These are phyloP conservation scores for Tillandsia leiboldiana DNA, from an alignment of 176 grass and related monocot genomes.

Conservation along the genomic window DNA sequence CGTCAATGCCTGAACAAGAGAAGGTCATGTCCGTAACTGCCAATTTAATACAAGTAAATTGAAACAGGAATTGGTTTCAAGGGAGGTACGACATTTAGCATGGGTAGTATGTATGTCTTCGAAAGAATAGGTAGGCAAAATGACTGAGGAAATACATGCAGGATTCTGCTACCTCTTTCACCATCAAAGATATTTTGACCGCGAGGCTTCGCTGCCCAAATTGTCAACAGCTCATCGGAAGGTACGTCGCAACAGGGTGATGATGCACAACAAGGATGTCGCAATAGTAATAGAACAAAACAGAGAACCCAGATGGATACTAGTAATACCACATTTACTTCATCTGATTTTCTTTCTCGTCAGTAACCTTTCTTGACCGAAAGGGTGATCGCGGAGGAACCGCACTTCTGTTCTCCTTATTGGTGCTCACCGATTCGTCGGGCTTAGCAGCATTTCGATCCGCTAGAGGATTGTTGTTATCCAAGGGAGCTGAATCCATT, in stretches of 20 bases:
- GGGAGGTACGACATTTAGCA: too few species aligned
- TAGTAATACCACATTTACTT: slow-evolving; percentile 11
- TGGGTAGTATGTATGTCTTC: too few species aligned
- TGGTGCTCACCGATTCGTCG: slow-evolving; percentile 22
- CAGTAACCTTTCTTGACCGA: slow-evolving; percentile 29
- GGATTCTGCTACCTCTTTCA: too few species aligned
- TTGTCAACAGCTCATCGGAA: neutral
- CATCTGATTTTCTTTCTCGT: slow-evolving; percentile 74
- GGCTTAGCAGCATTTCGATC: slow-evolving; percentile 54
- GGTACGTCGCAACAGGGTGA: neutral
- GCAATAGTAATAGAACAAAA: neutral
- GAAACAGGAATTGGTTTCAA: too few species aligned
- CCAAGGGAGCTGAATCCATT: slow-evolving; percentile 36
- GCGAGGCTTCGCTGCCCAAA: too few species aligned
- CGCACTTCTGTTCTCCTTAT: slow-evolving; percentile 34
- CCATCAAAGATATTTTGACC: too few species aligned
- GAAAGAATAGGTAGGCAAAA: too few species aligned
- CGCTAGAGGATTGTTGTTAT: slow-evolving; percentile 43
- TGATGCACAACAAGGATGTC: neutral
- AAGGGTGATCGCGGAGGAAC: slow-evolving; percentile 31
- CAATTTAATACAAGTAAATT: too few species aligned
- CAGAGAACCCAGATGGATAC: neutral
- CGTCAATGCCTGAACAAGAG: too few species aligned
- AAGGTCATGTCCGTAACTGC: too few species aligned
- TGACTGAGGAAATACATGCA: too few species aligned